Evolutionary conservation across 768 basidiomycete genomes (phyloP).

Genomic region (Hericium coralloides): DNA sequence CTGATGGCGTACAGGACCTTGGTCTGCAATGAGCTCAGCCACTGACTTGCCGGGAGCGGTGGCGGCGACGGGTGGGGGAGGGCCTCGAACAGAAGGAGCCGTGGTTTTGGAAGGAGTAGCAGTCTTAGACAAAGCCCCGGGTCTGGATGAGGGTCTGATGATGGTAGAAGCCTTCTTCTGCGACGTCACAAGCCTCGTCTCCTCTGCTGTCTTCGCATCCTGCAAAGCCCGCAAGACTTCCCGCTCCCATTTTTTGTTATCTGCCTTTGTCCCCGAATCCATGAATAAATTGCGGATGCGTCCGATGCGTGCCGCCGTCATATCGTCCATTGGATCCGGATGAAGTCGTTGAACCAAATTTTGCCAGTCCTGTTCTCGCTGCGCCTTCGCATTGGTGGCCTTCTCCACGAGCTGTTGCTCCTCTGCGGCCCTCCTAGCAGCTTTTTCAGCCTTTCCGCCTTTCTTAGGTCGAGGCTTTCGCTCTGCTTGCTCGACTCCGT

Average conservation of each 20-base stretch:
- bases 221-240: slow-evolving; percentile 48
- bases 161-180: no score
- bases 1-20: slow-evolving; percentile 37
- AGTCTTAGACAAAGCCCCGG: no score
- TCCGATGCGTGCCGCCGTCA: slow-evolving; percentile 41
- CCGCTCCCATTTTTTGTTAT: slow-evolving; percentile 51
- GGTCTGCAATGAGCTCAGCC: slow-evolving; percentile 39
- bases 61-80: slow-evolving; percentile 31
- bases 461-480: slow-evolving; percentile 11
- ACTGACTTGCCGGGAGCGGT: slow-evolving; percentile 44
- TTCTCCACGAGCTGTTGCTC: slow-evolving; percentile 50
- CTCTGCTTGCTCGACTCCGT: slow-evolving; percentile 27
- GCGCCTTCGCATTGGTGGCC: slow-evolving; percentile 49
- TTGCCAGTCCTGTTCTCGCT: slow-evolving; percentile 62
- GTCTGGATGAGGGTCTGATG: no score
- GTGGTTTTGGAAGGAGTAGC: no score
- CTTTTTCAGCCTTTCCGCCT: slow-evolving; percentile 16
- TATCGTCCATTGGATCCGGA: slow-evolving; percentile 40
- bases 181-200: slow-evolving; percentile 32
- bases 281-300: slow-evolving; percentile 49
- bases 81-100: background rate
- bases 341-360: slow-evolving; percentile 45
- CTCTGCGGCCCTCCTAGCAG: slow-evolving; percentile 30
- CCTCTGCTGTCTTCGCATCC: slow-evolving; percentile 43
- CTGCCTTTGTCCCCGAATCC: slow-evolving; percentile 42